phyloP scores from a whole-genome alignment of 2,329 filamentous ascomycete species.

The Penicillium sp. region DNA sequence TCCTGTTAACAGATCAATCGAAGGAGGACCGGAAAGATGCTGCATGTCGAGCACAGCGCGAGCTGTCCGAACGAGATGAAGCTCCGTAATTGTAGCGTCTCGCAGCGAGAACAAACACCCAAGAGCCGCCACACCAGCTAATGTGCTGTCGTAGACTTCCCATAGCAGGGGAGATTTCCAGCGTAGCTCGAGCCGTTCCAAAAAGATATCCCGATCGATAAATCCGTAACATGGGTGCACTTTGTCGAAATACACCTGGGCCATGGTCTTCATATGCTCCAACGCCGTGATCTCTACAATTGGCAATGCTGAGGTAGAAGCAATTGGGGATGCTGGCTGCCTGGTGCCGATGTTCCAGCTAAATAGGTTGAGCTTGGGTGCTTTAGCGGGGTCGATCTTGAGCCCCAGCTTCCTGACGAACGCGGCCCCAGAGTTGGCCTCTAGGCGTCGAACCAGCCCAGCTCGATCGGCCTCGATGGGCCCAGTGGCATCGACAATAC shows the following conservation, averaged over 20 bases:
- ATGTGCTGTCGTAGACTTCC: constrained; percentile 47
- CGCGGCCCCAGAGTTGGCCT: constrained; percentile 58
- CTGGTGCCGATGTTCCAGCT: constrained; percentile 54
- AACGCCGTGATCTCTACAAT: constrained; percentile 51
- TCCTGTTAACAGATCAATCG: constrained; percentile 30
- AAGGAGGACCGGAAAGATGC: constrained; percentile 20
- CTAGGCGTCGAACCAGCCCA: constrained; percentile 39
- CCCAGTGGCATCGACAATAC: neutral
- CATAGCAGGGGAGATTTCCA: constrained; percentile 23
- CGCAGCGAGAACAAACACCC: constrained; percentile 53
- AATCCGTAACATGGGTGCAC: constrained; percentile 57
- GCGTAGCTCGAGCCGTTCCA: constrained; percentile 22
- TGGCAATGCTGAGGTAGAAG: constrained; percentile 16
- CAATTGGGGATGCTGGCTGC: constrained; percentile 21
- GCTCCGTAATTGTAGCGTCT: constrained; percentile 45
- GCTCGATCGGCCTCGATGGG: constrained; percentile 6
- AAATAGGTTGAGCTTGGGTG: constrained; percentile 55
- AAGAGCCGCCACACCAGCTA: constrained; percentile 56
- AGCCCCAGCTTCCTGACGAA: constrained; percentile 56
- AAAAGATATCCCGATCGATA: constrained; percentile 32
- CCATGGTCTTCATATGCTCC: constrained; percentile 48
- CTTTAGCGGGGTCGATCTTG: constrained; percentile 54
- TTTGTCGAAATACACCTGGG: constrained; percentile 53
- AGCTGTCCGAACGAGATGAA: constrained; percentile 50
- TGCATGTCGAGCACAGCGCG: constrained; percentile 45